Evolutionary conservation across 176 grass and related monocot species (phyloP), one percentile per base, ranked within the genome.

Genomic region (Phoenix roebelenii): DNA sequence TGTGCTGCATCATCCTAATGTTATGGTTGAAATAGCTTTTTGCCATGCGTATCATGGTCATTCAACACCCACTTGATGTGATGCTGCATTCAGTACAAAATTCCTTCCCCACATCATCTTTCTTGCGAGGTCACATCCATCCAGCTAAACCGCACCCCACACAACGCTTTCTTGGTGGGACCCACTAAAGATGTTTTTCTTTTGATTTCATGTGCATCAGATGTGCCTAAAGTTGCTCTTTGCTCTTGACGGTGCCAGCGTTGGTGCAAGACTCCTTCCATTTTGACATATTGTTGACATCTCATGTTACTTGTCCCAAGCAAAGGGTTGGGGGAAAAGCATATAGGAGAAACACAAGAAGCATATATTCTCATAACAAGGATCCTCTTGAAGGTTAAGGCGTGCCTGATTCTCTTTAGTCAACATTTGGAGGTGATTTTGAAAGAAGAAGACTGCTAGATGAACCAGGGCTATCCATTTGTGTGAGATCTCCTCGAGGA

Each of bases 401-500:
- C 57, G 56, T 68, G 70, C 57, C 14, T 17, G 57, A 25, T 22
- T 52, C 49, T n/a, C 49, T 3, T 57, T 59, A 64, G 73, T 71
- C 59, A 73, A 58, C 59, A 59, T 61, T 80, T 49, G 59, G 50
- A 75, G 58, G 71, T 64, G 23, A 28, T 24, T 12, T 56, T 28
- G 56, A 17, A 35, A 48, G 61, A 80, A 53, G 51, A 63, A 70
- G 71, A 74, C 64, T 59, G 22, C 65, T 63, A 52, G 50, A 68
- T 64, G 59, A 80, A 75, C 64, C 5, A 65, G 32, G 35, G 61
- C 71, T 71, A 65, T 53, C 50, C 44, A 63, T 80, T 80, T 68
- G 66, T 61, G 50, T 70, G 65, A 70, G 50, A 77, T 69, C 48
- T 70, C 53, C 58, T 69, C 25, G 15, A 62, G 29, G 50, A 70